These are phyloP conservation scores for Neostapfia colusana DNA, from an alignment of 176 grass and related monocot genomes.

Conservation along the genomic window DNA sequence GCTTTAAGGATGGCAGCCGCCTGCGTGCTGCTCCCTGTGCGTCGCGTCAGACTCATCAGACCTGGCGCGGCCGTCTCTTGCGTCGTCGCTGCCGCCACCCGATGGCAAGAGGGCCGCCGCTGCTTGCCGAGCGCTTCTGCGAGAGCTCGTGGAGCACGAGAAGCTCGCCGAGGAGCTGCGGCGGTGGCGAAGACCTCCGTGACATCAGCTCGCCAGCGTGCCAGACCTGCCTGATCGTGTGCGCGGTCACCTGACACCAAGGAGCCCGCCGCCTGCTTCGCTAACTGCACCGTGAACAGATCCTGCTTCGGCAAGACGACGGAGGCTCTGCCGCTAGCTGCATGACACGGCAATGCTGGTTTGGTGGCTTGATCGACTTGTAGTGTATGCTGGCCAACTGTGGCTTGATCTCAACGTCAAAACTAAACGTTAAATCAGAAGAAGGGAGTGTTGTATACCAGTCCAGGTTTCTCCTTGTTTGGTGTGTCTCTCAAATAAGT, in stretches of 20 bases:
- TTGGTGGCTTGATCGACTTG: background rate
- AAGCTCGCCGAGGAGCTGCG: slow-evolving; percentile 9
- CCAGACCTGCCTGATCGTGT: slow-evolving; percentile 23
- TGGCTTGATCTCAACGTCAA: background rate
- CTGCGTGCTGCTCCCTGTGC: slow-evolving; percentile 12
- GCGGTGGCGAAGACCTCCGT: background rate
- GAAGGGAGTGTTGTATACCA: background rate
- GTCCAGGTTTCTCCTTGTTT: background rate
- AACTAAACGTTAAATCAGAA: background rate
- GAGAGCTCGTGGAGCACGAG: slow-evolving; percentile 2
- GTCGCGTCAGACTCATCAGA: background rate
- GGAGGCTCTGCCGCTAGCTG: background rate
- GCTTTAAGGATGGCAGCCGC: background rate
- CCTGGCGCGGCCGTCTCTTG: background rate
- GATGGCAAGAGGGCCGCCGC: background rate
- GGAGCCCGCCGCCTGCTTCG: background rate
- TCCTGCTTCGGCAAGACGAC: slow-evolving; percentile 6
- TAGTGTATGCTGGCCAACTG: background rate
- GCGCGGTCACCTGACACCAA: background rate
- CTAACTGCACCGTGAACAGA: background rate
- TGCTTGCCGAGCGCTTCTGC: background rate
- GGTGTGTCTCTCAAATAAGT: no score
- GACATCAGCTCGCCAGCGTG: background rate
- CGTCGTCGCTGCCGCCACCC: background rate
- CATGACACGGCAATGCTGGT: background rate